Percentiles rank a stretch among this genome's conserved stretches.
These are phyloP conservation scores for Haberlea rhodopensis DNA, from an alignment of 257 asterid species.

Conservation along the genomic window DNA sequence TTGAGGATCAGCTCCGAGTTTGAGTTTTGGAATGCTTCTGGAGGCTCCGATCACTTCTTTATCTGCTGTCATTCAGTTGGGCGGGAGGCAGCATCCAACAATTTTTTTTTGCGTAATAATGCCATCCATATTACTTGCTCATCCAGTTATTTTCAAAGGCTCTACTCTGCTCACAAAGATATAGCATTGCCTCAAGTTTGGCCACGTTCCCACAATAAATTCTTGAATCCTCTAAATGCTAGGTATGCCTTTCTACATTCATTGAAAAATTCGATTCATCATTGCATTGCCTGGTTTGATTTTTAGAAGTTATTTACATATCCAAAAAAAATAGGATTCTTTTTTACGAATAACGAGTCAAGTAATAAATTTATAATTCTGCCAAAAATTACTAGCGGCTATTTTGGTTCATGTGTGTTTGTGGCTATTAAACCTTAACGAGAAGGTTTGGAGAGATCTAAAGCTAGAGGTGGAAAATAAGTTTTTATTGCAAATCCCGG, in stretches of 20 bases:
- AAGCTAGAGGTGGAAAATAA: neutral
- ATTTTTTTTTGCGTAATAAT: conserved; percentile 45
- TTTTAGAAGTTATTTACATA: neutral
- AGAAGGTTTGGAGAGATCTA: neutral
- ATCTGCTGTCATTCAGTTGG: conserved; percentile 70
- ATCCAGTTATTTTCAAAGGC: conserved; percentile 77
- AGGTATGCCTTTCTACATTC: conserved; percentile 35
- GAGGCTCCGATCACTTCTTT: conserved; percentile 79
- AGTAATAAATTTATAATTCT: neutral
- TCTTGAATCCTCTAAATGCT: conserved; percentile 42
- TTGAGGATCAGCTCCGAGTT: conserved; percentile 44
- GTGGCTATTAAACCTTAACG: neutral
- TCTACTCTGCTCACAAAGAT: conserved; percentile 65
- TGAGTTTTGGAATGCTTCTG: conserved; percentile 67
- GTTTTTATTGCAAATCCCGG: neutral
- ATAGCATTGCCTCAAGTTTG: conserved; percentile 73
- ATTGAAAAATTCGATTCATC: neutral
- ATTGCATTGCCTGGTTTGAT: neutral
- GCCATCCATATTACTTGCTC: conserved; percentile 73
- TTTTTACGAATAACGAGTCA: neutral
- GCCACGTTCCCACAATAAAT: conserved; percentile 47
- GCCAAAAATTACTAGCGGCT: neutral
- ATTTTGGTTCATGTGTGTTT: neutral
- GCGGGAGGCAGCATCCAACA: conserved; percentile 62
- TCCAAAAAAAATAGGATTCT: no score